These are phyloP conservation scores for Emmonsiellopsis sp. DNA, from an alignment of 2,329 filamentous ascomycete genomes.

Conservation along the genomic window DNA sequence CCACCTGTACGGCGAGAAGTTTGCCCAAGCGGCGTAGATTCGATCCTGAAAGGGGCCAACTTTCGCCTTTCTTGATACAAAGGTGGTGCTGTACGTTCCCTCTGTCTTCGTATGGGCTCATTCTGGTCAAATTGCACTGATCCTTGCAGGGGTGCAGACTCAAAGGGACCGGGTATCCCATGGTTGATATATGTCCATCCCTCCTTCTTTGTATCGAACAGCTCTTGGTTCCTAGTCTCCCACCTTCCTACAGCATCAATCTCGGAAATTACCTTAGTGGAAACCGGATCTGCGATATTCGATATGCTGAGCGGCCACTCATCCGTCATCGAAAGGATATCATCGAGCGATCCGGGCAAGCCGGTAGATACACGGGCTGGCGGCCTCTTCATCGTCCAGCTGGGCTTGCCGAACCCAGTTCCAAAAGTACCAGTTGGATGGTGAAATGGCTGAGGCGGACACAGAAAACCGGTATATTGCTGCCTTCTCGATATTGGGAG, in stretches of 20 bases:
- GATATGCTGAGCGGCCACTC: conserved; percentile 11
- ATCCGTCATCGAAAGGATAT: conserved; percentile 17
- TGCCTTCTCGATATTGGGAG: conserved; percentile 17
- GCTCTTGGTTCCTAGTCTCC: conserved; percentile 25
- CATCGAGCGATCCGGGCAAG: conserved; percentile 17
- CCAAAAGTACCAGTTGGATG: conserved; percentile 36
- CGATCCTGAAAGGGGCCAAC: too few species aligned
- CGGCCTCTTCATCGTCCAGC: not conserved
- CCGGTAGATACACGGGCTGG: not conserved
- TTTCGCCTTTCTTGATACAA: not conserved
- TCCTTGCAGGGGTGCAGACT: conserved; percentile 22
- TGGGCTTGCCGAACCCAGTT: conserved; percentile 17
- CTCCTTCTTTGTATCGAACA: conserved; percentile 17
- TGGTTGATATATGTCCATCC: conserved; percentile 30
- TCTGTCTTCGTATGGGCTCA: conserved; percentile 7
- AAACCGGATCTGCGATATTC: conserved; percentile 15
- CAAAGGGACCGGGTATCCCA: conserved; percentile 21
- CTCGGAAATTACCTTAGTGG: conserved; percentile 20
- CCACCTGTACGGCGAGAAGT: not conserved
- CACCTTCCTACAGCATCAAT: conserved; percentile 26
- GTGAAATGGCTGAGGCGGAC: conserved; percentile 30
- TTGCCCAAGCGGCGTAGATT: not conserved
- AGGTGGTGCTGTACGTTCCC: conserved; percentile 4
- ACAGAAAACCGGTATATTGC: conserved; percentile 28
- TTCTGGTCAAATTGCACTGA: conserved; percentile 24